Percentiles rank a stretch among this genome's conserved stretches.
These are phyloP conservation scores for Colletotrichum endophyticum DNA, from an alignment of 2,329 filamentous ascomycete species.

Conservation along the genomic window DNA sequence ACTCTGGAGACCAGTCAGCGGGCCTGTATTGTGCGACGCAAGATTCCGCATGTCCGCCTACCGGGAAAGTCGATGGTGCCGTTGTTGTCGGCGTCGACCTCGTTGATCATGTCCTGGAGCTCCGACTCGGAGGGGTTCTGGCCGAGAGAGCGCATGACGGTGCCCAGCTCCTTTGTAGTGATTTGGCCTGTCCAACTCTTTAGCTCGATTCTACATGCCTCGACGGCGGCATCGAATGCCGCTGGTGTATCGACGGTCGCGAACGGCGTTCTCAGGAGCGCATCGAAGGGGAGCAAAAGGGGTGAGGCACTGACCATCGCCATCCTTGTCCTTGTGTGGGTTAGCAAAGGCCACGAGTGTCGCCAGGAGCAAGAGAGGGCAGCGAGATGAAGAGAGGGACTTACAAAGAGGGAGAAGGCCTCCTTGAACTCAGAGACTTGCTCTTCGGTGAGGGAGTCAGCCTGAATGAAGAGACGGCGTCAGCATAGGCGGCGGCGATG, in stretches of 20 bases:
- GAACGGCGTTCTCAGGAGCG: background rate
- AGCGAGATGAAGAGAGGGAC: conserved; percentile 38
- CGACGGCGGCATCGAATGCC: background rate
- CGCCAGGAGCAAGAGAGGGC: background rate
- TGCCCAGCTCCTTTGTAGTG: conserved; percentile 89
- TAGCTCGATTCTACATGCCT: conserved; percentile 22
- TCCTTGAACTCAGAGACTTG: conserved; percentile 99
- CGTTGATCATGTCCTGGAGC: conserved; percentile 93
- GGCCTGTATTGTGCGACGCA: background rate
- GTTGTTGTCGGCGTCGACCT: conserved; percentile 91
- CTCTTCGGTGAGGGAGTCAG: conserved; percentile 98
- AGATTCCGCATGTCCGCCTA: conserved; percentile 45
- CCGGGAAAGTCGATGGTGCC: conserved; percentile 91
- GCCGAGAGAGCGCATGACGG: conserved; percentile 88
- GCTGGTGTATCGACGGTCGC: background rate
- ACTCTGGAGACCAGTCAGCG: conserved; percentile 65
- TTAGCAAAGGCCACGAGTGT: conserved; percentile 17
- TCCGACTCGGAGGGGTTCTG: conserved; percentile 92
- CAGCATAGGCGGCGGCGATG: conserved; percentile 1
- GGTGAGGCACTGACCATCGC: conserved; percentile 73
- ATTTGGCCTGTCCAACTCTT: conserved; percentile 71
- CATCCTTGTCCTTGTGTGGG: conserved; percentile 79
- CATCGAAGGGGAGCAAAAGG: background rate
- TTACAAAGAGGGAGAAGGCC: conserved; percentile 99
- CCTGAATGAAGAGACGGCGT: conserved; percentile 56